Evolutionary conservation across 2,329 filamentous ascomycete species (phyloP), one percentile per base, ranked within the genome.

Genomic region (Microcera coccophila): DNA sequence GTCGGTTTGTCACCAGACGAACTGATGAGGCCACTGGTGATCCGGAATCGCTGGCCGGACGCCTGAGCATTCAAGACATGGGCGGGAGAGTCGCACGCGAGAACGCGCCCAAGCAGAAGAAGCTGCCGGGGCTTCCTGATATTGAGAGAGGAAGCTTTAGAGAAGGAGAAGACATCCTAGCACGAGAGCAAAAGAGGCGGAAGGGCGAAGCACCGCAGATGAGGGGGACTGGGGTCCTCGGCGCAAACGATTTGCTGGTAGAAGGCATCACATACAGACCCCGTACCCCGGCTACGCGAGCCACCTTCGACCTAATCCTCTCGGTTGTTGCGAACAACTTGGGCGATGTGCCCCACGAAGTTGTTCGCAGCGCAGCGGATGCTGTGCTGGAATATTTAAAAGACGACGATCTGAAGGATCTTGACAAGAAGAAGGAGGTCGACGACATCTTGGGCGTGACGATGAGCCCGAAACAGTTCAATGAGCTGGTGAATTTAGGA

Each of bases 361-460:
- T 95, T 40, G 89, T 95, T 34, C 81, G 89, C 55, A 98, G 93
- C 66, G 94, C 93, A 14, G 91, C 93, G 12, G 93, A 98, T 64
- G 90, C 87, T 3, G 83, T 90, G 3, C 66, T 98, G 40, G 93
- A 98, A 63, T 89, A 85, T 50, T 73, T 98, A 34, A 98, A 98
- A 67, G 90, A 97, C 56, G 90, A 96, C 50, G 86, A 90, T 50
- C 74, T 96, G 71, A 97, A 97, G 66, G 93, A 98, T 63, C 87
- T 95, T 47, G 93, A 98, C 64, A 96, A 94, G 74, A 98, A 98
- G 74, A 95, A 90, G 69, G 90, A 96, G 64, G 82, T 97, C 33
- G 93, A 98, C 58, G 93, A 97, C 52, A 82, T 97, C 46, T 68
- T 98, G 32, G 93, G 91, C n/a, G 78, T 78, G 26, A 82, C 82